phyloP scores from a whole-genome alignment of 2,329 filamentous ascomycete species.

The Trichoderma pleuroti region DNA sequence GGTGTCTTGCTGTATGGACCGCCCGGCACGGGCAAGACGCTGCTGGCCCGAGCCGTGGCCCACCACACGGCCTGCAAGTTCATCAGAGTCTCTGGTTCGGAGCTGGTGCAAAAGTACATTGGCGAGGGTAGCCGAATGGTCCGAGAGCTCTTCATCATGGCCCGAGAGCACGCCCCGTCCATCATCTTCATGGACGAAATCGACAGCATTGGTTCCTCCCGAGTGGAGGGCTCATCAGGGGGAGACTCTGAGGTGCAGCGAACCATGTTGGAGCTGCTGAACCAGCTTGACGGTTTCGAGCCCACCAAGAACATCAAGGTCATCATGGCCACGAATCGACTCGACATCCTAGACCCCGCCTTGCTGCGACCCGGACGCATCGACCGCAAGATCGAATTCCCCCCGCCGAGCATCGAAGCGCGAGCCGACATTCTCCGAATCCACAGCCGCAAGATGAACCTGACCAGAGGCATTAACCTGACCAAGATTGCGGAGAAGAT shows the following conservation, averaged over 20 bases:
- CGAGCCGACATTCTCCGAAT: constrained; percentile 97
- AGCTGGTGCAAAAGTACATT: constrained; percentile 98
- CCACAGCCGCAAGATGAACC: constrained; percentile 96
- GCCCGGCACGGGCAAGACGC: constrained; percentile 93
- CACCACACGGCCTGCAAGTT: constrained; percentile 99
- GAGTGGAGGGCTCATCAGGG: constrained; percentile 91
- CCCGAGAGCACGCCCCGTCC: constrained; percentile 91
- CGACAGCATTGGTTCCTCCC: constrained; percentile 95
- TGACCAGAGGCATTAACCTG: constrained; percentile 94
- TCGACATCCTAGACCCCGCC: constrained; percentile 95
- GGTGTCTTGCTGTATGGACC: constrained; percentile 95
- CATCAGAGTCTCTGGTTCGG: constrained; percentile 92
- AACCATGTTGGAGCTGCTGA: constrained; percentile 96
- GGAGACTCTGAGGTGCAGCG: constrained; percentile 97
- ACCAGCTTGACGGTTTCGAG: constrained; percentile 98
- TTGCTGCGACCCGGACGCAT: constrained; percentile 94
- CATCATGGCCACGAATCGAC: constrained; percentile 98
- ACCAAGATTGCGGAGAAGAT: constrained; percentile 99
- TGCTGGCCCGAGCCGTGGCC: constrained; percentile 90
- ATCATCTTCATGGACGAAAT: constrained; percentile 99
- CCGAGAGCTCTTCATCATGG: constrained; percentile 98
- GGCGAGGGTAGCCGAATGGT: constrained; percentile 98
- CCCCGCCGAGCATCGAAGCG: constrained; percentile 91
- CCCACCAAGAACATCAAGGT: constrained; percentile 99
- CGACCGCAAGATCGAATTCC: constrained; percentile 98